phyloP scores from a whole-genome alignment of 352 stramenopile genomes.

The Phytophthora boehmeriae region DNA sequence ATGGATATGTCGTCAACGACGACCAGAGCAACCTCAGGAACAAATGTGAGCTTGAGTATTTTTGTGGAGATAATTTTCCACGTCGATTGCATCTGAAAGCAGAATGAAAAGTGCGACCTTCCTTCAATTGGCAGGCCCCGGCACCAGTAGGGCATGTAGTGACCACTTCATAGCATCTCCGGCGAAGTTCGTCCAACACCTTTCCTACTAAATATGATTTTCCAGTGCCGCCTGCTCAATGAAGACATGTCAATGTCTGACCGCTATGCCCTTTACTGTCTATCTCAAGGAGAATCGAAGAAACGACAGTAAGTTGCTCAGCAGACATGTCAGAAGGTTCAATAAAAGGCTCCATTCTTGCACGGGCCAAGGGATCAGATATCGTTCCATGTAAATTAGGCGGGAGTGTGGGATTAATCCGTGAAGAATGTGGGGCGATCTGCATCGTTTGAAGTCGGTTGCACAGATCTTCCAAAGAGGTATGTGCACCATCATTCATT shows the following conservation, averaged over 20 bases:
- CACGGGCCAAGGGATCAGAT: too few species aligned
- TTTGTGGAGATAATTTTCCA: neutral
- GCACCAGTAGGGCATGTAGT: neutral
- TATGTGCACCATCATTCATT: too few species aligned
- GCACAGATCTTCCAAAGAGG: too few species aligned
- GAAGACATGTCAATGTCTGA: neutral
- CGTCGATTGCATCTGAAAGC: constrained; percentile 2
- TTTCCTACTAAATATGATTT: neutral
- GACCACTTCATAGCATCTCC: neutral
- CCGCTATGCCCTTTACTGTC: neutral
- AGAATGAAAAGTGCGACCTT: neutral
- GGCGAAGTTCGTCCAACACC: neutral
- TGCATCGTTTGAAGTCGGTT: too few species aligned
- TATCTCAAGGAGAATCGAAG: neutral
- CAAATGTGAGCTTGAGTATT: neutral
- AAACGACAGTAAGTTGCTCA: neutral
- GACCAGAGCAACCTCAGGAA: neutral
- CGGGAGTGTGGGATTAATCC: too few species aligned
- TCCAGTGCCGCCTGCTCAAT: neutral
- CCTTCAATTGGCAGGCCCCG: neutral
- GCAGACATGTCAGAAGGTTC: too few species aligned
- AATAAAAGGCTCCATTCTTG: too few species aligned
- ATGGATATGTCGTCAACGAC: constrained; percentile 24
- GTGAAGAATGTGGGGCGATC: too few species aligned
- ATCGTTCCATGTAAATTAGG: too few species aligned